Base-by-base conservation (phyloP, 1,284 basidiomycete genomes). In the Ustilago bromivora region DNA sequence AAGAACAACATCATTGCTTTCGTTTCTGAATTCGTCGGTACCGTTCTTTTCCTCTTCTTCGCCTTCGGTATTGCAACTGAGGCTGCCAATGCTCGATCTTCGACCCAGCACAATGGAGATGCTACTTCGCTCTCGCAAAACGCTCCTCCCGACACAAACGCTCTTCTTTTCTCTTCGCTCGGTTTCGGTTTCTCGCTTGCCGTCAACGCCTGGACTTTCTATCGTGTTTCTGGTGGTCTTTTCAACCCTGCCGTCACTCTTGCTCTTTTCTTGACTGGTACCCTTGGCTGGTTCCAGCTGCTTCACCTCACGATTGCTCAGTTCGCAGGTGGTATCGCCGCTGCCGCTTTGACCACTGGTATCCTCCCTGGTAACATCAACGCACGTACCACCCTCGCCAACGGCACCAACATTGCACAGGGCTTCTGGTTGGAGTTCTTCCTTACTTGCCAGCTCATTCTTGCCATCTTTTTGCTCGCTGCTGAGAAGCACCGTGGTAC, bases 1-100 rank as follows among this genome's bases (percentile, higher is more conserved):
- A 96, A 96, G 88, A 92, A 84, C 63, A 71, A 88, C 63, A 64
- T 86, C 35, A 84, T 88, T 58, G 88, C 88, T 23, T 87, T 87
- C 71, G 70, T 88, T 10, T 87, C 88, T 63, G 88, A 89, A 76
- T 88, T 87, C 56, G 86, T 88, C 36, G 88, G 88, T 19, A 88
- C 88, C 0, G 86, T 87, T 36, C 76, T 88, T 79, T 82, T 82
- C 71, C 68, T 82, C 32, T 79, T 83, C 66, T 82, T 81, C 54
- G 58, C 80, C 12, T 80, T 80, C 17, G 75, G 71, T 53, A 82
- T 82, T 32, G 80, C 80, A 0, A 80, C 78, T 19, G 66, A 79
- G 49, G 78, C 78, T 1, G 23, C 68, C 43, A 75, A 76, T 32
- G 65, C 61, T 0, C 66, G 64, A 19, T 38, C 66, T 6, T 56